Evolutionary conservation across 768 basidiomycete species (phyloP), one percentile per base, ranked within the genome.

Genomic region (Saitozyma sp.): DNA sequence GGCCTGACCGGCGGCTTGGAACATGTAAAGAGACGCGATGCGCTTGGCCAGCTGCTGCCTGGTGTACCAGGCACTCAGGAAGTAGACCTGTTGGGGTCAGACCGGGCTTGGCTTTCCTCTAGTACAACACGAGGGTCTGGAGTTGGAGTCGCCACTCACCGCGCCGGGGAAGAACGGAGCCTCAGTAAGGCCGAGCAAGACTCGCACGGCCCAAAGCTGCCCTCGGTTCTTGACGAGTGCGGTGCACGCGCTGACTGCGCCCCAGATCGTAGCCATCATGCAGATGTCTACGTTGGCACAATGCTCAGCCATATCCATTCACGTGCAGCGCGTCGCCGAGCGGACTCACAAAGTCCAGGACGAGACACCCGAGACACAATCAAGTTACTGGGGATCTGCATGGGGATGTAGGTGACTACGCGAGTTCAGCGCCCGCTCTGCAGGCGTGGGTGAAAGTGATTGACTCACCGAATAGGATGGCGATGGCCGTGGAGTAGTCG

Each of bases 391-490:
- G 71, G 73, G 56, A 73, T 60, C 51, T 70, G 60, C 43, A 50
- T 8, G 4, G 63, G 65, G 2, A 67, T 42, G 50, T 75, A 75
- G 37, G 58, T 65, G 29, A 29, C 29, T 5, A 5, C 29, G 63
- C 66, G 5, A 29, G 29, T 2, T 29, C 2, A 29, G 29, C 29
- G 29, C 29, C 2, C 29, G 5, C 9, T 54, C 38, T 17, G 53
- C 14, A 48, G 14, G 14, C 14, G 14, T 14, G 19, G 14, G 46
- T 14, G 14, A 14, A 17, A 48, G 46, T 14, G 46, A 77, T 58
- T 49, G 70, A 64, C 61, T 75, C 74, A 16, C 59, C 63, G 54
- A 70, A 77, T 38, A 78, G 63, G 49, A 78, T 65, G 6, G 67
- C 40, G 29, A 77, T 57, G 14, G 72, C 70, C 2, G 68, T 62